phyloP scores from a whole-genome alignment of 257 asterid genomes.

The Fraxinus pennsylvanica region DNA sequence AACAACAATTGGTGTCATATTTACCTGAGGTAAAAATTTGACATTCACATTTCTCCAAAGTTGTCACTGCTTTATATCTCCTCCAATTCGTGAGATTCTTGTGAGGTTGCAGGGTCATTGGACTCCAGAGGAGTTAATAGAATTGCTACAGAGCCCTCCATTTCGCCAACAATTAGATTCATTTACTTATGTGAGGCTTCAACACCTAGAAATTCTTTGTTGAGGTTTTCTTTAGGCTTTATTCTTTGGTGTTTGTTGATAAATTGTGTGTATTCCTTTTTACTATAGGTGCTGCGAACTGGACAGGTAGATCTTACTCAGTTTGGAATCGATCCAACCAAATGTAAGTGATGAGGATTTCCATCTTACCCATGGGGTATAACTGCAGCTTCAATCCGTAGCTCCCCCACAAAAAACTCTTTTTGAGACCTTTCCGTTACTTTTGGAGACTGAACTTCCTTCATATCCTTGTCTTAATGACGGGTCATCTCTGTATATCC shows the following conservation, averaged over 20 bases:
- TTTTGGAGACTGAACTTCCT: background rate
- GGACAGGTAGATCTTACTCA: slow-evolving; percentile 90
- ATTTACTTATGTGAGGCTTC: slow-evolving; percentile 73
- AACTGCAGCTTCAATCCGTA: background rate
- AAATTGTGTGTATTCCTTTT: slow-evolving; percentile 20
- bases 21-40: slow-evolving; percentile 69
- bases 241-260: slow-evolving; percentile 4
- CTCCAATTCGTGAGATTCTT: slow-evolving; percentile 21
- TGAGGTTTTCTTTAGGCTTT: slow-evolving; percentile 9
- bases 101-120: slow-evolving; percentile 64
- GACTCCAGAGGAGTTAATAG: slow-evolving; percentile 78
- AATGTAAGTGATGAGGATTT: slow-evolving; percentile 53
- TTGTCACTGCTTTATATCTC: slow-evolving; percentile 20
- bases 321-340: slow-evolving; percentile 87
- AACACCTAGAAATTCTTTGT: slow-evolving; percentile 2
- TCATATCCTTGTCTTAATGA: background rate
- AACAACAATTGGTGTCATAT: slow-evolving; percentile 65
- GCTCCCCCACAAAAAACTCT: background rate
- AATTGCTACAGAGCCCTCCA: slow-evolving; percentile 88
- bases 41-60: slow-evolving; percentile 4
- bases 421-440: background rate
- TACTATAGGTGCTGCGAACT: slow-evolving; percentile 77
- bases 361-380: background rate
- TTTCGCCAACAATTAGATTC: slow-evolving; percentile 95
- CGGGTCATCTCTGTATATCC: background rate